A percentile compares a stretch with the other conserved stretches of the same genome.
These are phyloP conservation scores for Microbotryum saponariae DNA, from an alignment of 1,284 basidiomycete species.

Conservation along the genomic window DNA sequence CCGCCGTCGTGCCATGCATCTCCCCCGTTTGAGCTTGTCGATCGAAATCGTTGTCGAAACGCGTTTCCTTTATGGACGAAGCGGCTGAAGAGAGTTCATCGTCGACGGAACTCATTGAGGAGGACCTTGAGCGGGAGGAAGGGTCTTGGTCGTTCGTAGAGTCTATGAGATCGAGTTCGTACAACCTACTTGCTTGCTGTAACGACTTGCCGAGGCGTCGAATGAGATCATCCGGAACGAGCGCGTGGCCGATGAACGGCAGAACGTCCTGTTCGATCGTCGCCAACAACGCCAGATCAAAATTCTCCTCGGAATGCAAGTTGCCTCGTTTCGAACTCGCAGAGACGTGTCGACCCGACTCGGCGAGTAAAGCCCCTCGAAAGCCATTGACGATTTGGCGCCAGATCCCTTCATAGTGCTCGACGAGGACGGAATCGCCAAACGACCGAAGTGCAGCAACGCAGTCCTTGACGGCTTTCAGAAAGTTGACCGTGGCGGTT, in stretches of 20 bases:
- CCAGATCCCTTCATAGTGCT: constrained; percentile 69
- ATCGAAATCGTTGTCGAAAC: constrained; percentile 33
- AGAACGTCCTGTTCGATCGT: constrained; percentile 70
- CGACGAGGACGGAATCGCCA: constrained; percentile 32
- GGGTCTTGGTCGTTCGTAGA: neutral
- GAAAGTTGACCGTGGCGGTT: constrained; percentile 52
- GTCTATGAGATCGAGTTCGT: constrained; percentile 44
- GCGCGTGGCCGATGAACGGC: constrained; percentile 60
- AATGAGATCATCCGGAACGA: constrained; percentile 67
- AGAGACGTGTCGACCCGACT: constrained; percentile 54
- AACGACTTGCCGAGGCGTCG: constrained; percentile 62
- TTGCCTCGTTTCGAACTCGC: neutral
- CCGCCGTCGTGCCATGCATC: constrained; percentile 56
- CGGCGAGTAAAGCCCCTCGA: constrained; percentile 69
- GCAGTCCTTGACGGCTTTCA: constrained; percentile 33
- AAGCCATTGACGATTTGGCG: constrained; percentile 75
- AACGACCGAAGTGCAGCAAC: constrained; percentile 5
- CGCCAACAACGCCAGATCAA: constrained; percentile 70
- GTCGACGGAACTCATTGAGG: neutral
- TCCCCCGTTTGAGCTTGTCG: constrained; percentile 28
- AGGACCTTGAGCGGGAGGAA: neutral
- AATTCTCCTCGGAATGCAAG: constrained; percentile 74
- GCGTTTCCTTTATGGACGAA: constrained; percentile 12
- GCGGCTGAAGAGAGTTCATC: neutral
- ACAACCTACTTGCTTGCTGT: constrained; percentile 65